Percentiles rank a stretch among this genome's conserved stretches.
Conservation (phyloP, 75 land plant species). For the Pseudotsuga menziesii region DNA sequence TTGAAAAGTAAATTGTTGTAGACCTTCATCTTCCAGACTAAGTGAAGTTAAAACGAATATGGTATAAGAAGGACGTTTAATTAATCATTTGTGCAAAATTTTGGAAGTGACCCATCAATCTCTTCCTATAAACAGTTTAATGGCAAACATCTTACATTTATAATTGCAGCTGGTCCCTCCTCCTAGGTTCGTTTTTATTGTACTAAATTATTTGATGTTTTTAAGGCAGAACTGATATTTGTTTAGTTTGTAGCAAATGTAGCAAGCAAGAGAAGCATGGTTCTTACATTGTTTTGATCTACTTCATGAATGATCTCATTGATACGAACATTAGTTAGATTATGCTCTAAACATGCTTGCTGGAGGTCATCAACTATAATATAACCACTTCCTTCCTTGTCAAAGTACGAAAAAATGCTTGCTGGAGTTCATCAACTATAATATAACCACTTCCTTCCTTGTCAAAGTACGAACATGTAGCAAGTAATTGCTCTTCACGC, state of each 20-base stretch:
- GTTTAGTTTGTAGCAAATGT: neutral
- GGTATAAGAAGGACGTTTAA: neutral
- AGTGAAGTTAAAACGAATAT: too few species aligned
- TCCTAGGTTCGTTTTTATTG: neutral
- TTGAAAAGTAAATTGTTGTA: too few species aligned
- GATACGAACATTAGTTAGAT: constrained; percentile 46
- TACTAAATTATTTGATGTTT: neutral
- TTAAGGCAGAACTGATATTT: too few species aligned
- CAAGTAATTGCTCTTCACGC: constrained; percentile 73
- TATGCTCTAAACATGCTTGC: constrained; percentile 63
- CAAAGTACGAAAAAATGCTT: constrained; percentile 78
- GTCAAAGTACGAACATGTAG: constrained; percentile 83
- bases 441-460: constrained; percentile 78
- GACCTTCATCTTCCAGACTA: too few species aligned
- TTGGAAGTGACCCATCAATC: neutral
- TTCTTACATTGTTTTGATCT: constrained; percentile 78
- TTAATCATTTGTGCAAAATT: neutral
- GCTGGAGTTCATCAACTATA: constrained; percentile 73
- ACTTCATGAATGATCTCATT: constrained; percentile 71
- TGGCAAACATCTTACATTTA: too few species aligned
- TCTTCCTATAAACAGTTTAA: too few species aligned
- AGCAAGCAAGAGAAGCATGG: neutral
- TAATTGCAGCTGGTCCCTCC: neutral
- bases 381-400: constrained; percentile 76
- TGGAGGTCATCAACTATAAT: constrained; percentile 79